Conservation (phyloP, 2,329 filamentous ascomycete genomes). For the Aspergillus novoparasiticus region DNA sequence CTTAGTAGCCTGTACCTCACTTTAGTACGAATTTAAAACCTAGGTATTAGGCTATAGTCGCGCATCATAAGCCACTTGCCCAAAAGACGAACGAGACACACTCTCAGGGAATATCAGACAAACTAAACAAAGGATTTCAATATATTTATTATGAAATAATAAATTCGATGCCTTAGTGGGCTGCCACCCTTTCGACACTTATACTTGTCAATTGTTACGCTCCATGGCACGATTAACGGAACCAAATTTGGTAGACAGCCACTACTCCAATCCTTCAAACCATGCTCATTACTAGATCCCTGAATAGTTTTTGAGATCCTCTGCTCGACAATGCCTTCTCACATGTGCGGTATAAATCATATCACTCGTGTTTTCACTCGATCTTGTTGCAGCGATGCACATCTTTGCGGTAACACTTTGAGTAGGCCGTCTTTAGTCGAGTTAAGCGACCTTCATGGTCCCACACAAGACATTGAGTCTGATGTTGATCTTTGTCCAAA, state of each 20-base stretch:
- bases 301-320: background rate
- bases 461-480: background rate
- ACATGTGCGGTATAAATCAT: background rate
- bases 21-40: background rate
- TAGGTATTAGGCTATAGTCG: background rate
- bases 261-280: background rate
- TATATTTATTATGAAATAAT: background rate
- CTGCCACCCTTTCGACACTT: background rate
- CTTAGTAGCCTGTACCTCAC: background rate
- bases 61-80: background rate
- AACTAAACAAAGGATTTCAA: background rate
- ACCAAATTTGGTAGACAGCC: background rate
- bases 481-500: background rate
- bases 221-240: background rate
- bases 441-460: background rate
- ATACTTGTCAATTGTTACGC: background rate
- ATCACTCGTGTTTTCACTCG: background rate
- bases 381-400: background rate
- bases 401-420: background rate
- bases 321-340: background rate
- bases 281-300: background rate
- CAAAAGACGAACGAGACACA: background rate
- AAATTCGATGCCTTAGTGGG: background rate
- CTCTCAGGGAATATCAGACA: background rate
- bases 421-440: background rate